Base-by-base conservation (phyloP, 805 yeast species). In the Wickerhamomyces mucosus region DNA sequence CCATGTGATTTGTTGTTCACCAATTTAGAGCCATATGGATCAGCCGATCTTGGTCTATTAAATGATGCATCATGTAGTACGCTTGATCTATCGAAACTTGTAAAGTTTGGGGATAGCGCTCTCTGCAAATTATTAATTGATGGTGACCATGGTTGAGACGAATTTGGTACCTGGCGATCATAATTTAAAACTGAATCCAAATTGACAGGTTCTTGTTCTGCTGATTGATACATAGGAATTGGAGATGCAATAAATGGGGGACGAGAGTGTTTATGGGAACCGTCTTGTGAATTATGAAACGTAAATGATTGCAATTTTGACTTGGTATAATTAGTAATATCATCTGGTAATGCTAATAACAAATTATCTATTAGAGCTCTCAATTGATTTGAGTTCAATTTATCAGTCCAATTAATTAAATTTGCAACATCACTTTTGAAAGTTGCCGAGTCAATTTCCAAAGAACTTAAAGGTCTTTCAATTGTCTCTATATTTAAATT, bases 301-400 rank as follows among this genome's bases (percentile, higher is more conserved):
- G 15, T 18, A 20, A 51, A 46, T 32, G 47, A 50, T 36, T 69
- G 75, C 34, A 73, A 42, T 40, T 64, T 67, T 19, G 65, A 46
- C 46, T 63, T 67, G 34, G 74, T 67, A 30, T 71, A 60, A 21
- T 63, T 55, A 38, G 72, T 50, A 12, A 68, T 65, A 40, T 74
- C 78, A 34, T 68, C 65, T 7, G 72, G 67, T 41, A 74, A 52
- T 36, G 59, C 58, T 28, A 64, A 56, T 36, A 75, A 57, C 49
- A 74, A 53, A 46, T 70, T 67, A 42, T 73, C 79, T 37, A 72
- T 60, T 52, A 72, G 67, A 30, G 68, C 56, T 34, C 67, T 57
- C 41, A 62, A 70, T 39, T 74, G 78, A 28, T 61, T 63, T n/a
- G 69, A 62, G 29, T 57, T 60, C 49, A 75, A 58, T 40, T 58